Conservation (phyloP, 352 stramenopile species). For the Phytopythium kandeliae region DNA sequence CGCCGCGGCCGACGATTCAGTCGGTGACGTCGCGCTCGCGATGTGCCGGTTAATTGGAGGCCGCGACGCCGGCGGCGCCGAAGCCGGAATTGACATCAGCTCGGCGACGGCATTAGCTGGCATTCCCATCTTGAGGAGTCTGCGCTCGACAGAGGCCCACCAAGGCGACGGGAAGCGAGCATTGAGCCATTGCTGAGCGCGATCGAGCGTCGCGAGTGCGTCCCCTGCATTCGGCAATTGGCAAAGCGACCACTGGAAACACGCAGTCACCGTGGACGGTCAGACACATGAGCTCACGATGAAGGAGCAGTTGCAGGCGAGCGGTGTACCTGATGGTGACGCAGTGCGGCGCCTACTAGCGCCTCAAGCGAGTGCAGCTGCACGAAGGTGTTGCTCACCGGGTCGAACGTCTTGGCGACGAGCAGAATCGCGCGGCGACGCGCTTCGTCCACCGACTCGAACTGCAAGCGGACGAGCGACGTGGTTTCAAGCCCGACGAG, state of each 20-base stretch:
- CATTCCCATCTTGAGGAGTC: constrained; percentile 10
- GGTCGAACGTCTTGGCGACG: constrained; percentile 74
- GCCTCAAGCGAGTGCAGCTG: constrained; percentile 55
- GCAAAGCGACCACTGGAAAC: constrained; percentile 37
- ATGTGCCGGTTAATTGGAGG: not conserved
- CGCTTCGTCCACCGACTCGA: constrained; percentile 65
- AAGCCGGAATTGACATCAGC: not conserved
- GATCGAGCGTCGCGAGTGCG: constrained; percentile 20
- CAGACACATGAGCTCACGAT: not conserved
- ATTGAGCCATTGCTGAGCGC: constrained; percentile 29
- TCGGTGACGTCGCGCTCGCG: not conserved
- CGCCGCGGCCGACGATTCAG: not conserved
- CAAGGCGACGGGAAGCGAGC: constrained; percentile 47
- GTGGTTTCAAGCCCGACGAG: constrained; percentile 22
- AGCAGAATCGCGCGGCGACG: constrained; percentile 59
- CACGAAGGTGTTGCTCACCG: constrained; percentile 44
- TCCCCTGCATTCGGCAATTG: constrained; percentile 32
- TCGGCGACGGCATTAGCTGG: not conserved
- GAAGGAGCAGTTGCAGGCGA: too few species aligned
- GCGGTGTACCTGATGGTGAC: constrained; percentile 66
- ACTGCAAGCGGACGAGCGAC: constrained; percentile 65
- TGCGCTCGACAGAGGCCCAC: constrained; percentile 25
- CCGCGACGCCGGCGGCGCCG: not conserved
- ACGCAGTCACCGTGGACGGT: constrained; percentile 1
- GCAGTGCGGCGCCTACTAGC: constrained; percentile 41